Evolutionary conservation across 2,329 filamentous ascomycete genomes (phyloP), one percentile per base, ranked within the genome.

Genomic region (Talaromyces marneffei): DNA sequence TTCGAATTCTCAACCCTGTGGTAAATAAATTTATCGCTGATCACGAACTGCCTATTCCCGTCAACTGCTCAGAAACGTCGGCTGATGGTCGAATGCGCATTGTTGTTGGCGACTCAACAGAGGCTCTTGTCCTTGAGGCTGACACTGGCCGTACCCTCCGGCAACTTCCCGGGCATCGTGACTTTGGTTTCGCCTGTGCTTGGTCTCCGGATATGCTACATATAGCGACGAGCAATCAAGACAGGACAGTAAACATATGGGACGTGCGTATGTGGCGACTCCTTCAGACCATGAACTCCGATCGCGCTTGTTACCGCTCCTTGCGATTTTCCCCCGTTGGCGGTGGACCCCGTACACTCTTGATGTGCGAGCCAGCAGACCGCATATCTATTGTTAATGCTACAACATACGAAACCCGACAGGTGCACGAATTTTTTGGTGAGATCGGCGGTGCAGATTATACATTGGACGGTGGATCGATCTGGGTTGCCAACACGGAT

Each of bases 1-100:
- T 86, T 12, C 82, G 83, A 8, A 71, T 82, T 29, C 75, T 86
- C 31, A 83, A 86, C 67, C 79, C 79, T 66, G 73, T 72, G 35
- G 82, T 75, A 4, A 77, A 78, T 64, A 71, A 69, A 25, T 78
- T 79, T 60, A 58, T 74, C 10, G 67, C 69, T 16, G 70, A 71
- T 31, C 73, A 78, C 55, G 69, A 70, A 40, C 72, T 77, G 20
- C 70, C 71, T 12, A 73, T 72, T 10, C 73, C 74, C 23, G 73
- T 79, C 57, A 79, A 79, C 61, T 79, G 77, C 68, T 77, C 77
- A 18, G 72, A 75, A 39, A 79, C 77, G 0, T 78, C 77, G 12
- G 72, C 71, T 0, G 77, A 79, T 58, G 72, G 74, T 16, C 76
- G 78, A 14, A 68, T 79, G 1, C 75, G 78, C n/a, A 71, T 78